These are phyloP conservation scores for Scleroderma bovista DNA, from an alignment of 768 basidiomycete species.

Conservation along the genomic window DNA sequence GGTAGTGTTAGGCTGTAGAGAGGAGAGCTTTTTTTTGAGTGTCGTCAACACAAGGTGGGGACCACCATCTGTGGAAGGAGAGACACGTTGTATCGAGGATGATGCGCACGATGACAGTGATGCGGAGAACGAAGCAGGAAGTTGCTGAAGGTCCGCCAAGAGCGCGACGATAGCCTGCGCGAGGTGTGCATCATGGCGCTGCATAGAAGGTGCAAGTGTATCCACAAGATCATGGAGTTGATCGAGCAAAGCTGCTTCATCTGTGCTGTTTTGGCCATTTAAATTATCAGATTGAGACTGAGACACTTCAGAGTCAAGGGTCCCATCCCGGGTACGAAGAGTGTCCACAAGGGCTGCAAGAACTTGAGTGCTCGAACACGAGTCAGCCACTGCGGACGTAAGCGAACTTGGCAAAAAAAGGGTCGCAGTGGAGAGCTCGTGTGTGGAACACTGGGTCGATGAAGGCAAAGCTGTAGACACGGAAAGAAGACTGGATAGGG, in stretches of 20 bases:
- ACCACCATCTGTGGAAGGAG: constrained; percentile 6
- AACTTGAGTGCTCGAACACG: neutral
- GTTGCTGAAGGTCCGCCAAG: constrained; percentile 59
- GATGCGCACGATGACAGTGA: constrained; percentile 5
- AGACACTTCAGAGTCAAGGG: neutral
- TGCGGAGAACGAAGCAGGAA: constrained; percentile 35
- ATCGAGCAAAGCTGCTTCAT: constrained; percentile 48
- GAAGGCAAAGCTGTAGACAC: constrained; percentile 24
- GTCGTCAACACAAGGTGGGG: constrained; percentile 47
- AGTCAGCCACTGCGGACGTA: constrained; percentile 9
- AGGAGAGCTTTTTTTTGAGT: constrained; percentile 63
- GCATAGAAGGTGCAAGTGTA: constrained; percentile 37
- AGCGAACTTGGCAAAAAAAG: too few species aligned
- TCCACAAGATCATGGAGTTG: constrained; percentile 58
- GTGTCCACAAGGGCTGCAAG: constrained; percentile 15
- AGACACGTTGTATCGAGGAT: neutral
- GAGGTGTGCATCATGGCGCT: constrained; percentile 51
- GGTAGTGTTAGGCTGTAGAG: constrained; percentile 42
- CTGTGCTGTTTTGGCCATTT: constrained; percentile 35
- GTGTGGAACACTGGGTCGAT: constrained; percentile 37
- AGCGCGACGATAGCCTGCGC: constrained; percentile 66
- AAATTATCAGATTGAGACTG: neutral
- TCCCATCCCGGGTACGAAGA: constrained; percentile 11
- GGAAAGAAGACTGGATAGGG: constrained; percentile 64
- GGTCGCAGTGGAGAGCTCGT: constrained; percentile 45